A percentile compares a stretch with the other conserved stretches of the same genome.
Evolutionary conservation across 805 yeast genomes (phyloP).

Genomic region (Kluyveromyces starmeri): DNA sequence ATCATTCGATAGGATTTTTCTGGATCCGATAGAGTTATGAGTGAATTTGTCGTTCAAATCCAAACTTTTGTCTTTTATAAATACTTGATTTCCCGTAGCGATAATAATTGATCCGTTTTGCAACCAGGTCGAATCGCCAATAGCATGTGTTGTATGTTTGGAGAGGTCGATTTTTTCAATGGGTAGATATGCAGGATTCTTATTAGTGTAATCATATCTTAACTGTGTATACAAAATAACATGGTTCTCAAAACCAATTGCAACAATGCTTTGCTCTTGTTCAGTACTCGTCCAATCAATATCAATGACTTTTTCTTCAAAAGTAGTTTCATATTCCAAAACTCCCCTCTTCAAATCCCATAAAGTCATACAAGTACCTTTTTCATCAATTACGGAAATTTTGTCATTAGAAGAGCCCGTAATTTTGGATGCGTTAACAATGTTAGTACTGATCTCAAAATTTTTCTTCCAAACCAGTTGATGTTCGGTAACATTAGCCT

Average conservation of each 20-base stretch:
- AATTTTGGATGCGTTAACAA: conserved; percentile 41
- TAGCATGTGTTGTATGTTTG: conserved; percentile 63
- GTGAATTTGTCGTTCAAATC: conserved; percentile 48
- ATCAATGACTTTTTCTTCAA: conserved; percentile 45
- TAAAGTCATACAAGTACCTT: conserved; percentile 46
- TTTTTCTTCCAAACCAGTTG: conserved; percentile 47
- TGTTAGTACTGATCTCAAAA: conserved; percentile 45
- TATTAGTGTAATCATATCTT: conserved; percentile 81
- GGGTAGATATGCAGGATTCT: conserved; percentile 66
- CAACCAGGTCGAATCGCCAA: conserved; percentile 88
- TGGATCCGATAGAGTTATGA: conserved; percentile 46
- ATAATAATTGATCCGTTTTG: conserved; percentile 68
- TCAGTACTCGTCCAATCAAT: conserved; percentile 81
- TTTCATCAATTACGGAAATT: conserved; percentile 59
- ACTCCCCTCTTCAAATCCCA: conserved; percentile 72
- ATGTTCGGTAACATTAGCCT: conserved; percentile 28
- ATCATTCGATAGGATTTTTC: conserved; percentile 43
- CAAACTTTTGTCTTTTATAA: conserved; percentile 63
- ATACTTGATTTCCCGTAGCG: conserved; percentile 86
- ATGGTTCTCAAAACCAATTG: conserved; percentile 63
- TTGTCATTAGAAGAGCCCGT: conserved; percentile 72
- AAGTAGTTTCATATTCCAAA: conserved; percentile 47
- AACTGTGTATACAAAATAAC: conserved; percentile 70
- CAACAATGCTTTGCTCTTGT: conserved; percentile 59
- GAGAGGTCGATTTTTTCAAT: conserved; percentile 65